phyloP scores from a whole-genome alignment of 768 basidiomycete genomes.

The Leucosporidium creatinivorum region DNA sequence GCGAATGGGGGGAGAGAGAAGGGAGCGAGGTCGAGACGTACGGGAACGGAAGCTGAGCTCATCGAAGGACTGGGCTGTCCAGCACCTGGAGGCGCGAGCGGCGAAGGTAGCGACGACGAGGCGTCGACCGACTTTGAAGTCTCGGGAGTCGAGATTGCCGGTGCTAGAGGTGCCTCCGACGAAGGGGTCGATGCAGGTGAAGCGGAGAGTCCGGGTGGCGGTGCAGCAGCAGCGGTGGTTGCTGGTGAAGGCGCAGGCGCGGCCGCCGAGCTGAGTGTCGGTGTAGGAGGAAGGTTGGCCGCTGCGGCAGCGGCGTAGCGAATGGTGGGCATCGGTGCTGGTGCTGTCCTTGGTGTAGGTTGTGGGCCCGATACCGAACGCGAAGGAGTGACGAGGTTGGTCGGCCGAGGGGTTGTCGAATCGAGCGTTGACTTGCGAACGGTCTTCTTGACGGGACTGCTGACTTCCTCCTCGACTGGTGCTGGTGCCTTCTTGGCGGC shows the following conservation, averaged over 20 bases:
- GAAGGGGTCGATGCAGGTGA: conserved; percentile 2
- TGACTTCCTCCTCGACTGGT: conserved; percentile 3
- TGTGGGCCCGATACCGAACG: conserved; percentile 17
- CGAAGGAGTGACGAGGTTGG: conserved; percentile 12
- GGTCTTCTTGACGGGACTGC: neutral
- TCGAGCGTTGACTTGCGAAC: conserved; percentile 27
- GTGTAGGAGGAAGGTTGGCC: conserved; percentile 45
- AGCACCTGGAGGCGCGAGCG: conserved; percentile 1
- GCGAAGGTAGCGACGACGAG: conserved; percentile 20
- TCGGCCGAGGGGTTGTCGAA: conserved; percentile 8
- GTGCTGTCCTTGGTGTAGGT: conserved; percentile 25
- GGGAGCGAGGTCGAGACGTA: neutral
- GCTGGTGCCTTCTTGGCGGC: neutral
- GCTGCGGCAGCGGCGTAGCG: conserved; percentile 84
- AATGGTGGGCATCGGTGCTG: conserved; percentile 59
- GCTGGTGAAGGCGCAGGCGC: neutral
- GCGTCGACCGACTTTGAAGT: neutral
- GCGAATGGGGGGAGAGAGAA: conserved; percentile 6
- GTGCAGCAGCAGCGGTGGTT: conserved; percentile 17
- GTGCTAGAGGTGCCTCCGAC: neutral
- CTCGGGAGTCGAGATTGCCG: neutral
- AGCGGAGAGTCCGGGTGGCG: conserved; percentile 45
- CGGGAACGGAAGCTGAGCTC: neutral
- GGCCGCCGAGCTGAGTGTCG: conserved; percentile 9
- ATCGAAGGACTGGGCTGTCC: conserved; percentile 8